phyloP scores from a whole-genome alignment of 768 basidiomycete species.

The Agaricus subrufescens region DNA sequence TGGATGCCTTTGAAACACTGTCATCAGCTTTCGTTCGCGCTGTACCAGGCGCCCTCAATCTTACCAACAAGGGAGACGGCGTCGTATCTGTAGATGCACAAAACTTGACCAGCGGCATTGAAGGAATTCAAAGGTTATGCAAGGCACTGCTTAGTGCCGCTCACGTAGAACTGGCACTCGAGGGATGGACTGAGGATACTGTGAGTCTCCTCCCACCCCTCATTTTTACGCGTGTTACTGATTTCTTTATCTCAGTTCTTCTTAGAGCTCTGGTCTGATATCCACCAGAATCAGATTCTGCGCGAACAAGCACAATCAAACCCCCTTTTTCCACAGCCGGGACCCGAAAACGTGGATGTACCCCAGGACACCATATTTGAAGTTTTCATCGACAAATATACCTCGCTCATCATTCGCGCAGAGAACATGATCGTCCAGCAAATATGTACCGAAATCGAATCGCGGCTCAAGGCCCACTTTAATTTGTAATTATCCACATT shows the following conservation, averaged over 20 bases:
- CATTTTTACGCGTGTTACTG: background rate
- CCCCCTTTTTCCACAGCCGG: conserved; percentile 43
- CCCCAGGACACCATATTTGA: conserved; percentile 76
- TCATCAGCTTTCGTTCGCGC: conserved; percentile 85
- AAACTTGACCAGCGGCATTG: conserved; percentile 74
- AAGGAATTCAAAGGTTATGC: conserved; percentile 78
- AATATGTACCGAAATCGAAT: conserved; percentile 78
- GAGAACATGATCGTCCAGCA: conserved; percentile 88
- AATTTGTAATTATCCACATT: conserved; percentile 32
- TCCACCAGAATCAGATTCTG: conserved; percentile 54
- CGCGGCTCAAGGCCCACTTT: conserved; percentile 69
- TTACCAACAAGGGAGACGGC: conserved; percentile 39
- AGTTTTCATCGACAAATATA: conserved; percentile 63
- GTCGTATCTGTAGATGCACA: conserved; percentile 48
- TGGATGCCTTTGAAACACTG: conserved; percentile 92
- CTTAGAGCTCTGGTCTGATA: conserved; percentile 84
- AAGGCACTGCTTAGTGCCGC: conserved; percentile 82
- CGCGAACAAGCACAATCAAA: conserved; percentile 48
- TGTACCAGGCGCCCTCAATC: conserved; percentile 83
- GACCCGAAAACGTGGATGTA: conserved; percentile 25
- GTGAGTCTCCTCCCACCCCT: conserved; percentile 38
- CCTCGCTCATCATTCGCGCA: conserved; percentile 55
- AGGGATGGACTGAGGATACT: conserved; percentile 85
- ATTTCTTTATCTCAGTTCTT: conserved; percentile 63
- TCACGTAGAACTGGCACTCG: conserved; percentile 67